Conservation (phyloP, 83 land plant genomes). For the Picea abies region DNA sequence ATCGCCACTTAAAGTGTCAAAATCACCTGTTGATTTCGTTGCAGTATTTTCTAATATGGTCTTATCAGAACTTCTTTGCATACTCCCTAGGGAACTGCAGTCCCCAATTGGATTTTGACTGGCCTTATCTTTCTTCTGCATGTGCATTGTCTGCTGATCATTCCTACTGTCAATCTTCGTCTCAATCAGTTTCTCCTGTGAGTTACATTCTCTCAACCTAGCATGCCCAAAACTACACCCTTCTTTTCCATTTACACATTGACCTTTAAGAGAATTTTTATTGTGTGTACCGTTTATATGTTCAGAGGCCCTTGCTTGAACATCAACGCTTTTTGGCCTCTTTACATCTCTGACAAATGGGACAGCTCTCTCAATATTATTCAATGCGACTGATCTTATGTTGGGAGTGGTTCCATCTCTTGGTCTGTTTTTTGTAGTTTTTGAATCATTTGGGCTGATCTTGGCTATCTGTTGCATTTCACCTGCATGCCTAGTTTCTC, state of each 20-base stretch:
- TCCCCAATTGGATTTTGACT: background rate
- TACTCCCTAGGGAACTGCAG: background rate
- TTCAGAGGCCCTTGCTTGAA: background rate
- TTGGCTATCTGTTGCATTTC: background rate
- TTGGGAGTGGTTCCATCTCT: background rate
- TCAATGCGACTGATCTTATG: background rate
- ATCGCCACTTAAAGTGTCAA: background rate
- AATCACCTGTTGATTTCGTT: background rate
- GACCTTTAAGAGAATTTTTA: background rate
- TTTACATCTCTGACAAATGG: slow-evolving; percentile 1
- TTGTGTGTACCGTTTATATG: background rate
- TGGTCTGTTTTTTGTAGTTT: too few species aligned
- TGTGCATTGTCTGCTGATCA: background rate
- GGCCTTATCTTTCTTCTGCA: background rate
- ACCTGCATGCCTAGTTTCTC: slow-evolving; percentile 3
- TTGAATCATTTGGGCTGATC: background rate
- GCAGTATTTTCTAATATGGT: background rate
- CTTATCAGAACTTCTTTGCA: background rate
- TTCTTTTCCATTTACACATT: slow-evolving; percentile 8
- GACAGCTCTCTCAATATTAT: background rate
- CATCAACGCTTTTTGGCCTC: background rate
- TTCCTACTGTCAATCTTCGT: background rate
- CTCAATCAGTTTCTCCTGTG: background rate
- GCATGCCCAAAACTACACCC: slow-evolving; percentile 1
- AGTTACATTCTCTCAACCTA: background rate